These are phyloP conservation scores for Staphylotrichum longicolle DNA, from an alignment of 495 filamentous ascomycete species.

Conservation along the genomic window DNA sequence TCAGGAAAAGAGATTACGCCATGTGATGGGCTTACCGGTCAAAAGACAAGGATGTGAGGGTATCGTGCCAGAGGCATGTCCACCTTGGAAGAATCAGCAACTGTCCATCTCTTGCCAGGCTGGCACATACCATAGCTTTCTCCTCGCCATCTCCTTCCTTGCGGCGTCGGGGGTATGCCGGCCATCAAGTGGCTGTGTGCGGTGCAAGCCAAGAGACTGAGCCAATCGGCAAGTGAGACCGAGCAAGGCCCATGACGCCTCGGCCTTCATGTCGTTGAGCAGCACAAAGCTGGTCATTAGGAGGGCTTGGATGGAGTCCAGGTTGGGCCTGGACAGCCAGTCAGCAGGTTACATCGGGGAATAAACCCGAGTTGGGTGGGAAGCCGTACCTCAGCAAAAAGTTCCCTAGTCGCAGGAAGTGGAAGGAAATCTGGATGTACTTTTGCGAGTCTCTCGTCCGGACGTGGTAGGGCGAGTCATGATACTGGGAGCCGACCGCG, in stretches of 20 bases:
- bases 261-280: conserved; percentile 59
- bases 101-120: too few relatives aligned
- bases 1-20: too few relatives aligned
- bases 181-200: conserved; percentile 39
- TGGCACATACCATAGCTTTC: conserved; percentile 44
- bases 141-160: conserved; percentile 45
- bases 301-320: conserved; percentile 58
- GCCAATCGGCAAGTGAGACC: conserved; percentile 55
- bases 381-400: conserved; percentile 45
- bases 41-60: conserved; percentile 54
- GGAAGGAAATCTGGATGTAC: conserved; percentile 56
- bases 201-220: conserved; percentile 54
- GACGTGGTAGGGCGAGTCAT: conserved; percentile 60
- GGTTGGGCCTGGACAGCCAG: conserved; percentile 42
- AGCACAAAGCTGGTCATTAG: conserved; percentile 55
- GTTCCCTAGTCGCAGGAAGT: conserved; percentile 54
- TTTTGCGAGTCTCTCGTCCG: conserved; percentile 52
- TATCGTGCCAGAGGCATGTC: conserved; percentile 58
- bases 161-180: conserved; percentile 37
- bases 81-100: conserved; percentile 39
- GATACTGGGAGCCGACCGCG: conserved; percentile 79
- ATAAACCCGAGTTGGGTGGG: background rate
- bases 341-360: background rate
- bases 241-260: conserved; percentile 56
- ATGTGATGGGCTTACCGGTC: conserved; percentile 43